Evolutionary conservation across 441 rosid genomes (phyloP).

Genomic region (Flueggea neowawraea): DNA sequence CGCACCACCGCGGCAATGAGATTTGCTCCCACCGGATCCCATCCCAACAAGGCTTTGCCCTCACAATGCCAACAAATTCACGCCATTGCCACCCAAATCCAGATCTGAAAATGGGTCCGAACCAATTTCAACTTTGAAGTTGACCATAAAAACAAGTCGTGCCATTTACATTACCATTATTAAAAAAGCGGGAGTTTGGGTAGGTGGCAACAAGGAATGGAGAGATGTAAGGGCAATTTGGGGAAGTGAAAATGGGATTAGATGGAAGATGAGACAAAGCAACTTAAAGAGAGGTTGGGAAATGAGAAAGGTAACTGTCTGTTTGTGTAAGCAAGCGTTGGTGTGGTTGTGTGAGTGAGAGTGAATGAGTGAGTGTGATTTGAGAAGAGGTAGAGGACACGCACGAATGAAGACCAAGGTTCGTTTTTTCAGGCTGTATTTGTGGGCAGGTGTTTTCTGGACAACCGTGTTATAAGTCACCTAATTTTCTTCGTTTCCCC

Average conservation of each 20-base stretch:
- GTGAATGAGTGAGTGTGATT: neutral
- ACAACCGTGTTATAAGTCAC: too few species aligned
- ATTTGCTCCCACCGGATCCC: slow-evolving; percentile 92
- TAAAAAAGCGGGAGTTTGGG: neutral
- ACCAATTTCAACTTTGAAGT: too few species aligned
- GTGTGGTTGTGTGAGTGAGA: slow-evolving; percentile 6
- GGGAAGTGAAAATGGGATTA: slow-evolving; percentile 11
- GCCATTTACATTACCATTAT: too few species aligned
- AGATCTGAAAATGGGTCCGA: slow-evolving; percentile 7
- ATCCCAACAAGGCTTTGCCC: slow-evolving; percentile 22
- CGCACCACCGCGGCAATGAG: slow-evolving; percentile 28
- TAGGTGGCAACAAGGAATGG: neutral
- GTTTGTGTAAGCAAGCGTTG: slow-evolving; percentile 23
- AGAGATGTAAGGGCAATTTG: slow-evolving; percentile 21
- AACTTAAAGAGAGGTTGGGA: slow-evolving; percentile 33
- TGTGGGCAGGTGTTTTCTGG: too few species aligned
- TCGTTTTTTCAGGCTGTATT: too few species aligned
- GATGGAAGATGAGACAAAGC: slow-evolving; percentile 35
- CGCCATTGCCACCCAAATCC: slow-evolving; percentile 23
- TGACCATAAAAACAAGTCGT: too few species aligned
- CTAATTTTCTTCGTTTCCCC: too few species aligned
- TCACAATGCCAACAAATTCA: slow-evolving; percentile 14
- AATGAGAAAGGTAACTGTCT: slow-evolving; percentile 5
- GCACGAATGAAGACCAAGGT: too few species aligned
- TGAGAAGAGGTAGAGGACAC: too few species aligned